Evolutionary conservation across 1,139 yeast genomes (phyloP).

Genomic region (Sugiyamaella neomexicana): DNA sequence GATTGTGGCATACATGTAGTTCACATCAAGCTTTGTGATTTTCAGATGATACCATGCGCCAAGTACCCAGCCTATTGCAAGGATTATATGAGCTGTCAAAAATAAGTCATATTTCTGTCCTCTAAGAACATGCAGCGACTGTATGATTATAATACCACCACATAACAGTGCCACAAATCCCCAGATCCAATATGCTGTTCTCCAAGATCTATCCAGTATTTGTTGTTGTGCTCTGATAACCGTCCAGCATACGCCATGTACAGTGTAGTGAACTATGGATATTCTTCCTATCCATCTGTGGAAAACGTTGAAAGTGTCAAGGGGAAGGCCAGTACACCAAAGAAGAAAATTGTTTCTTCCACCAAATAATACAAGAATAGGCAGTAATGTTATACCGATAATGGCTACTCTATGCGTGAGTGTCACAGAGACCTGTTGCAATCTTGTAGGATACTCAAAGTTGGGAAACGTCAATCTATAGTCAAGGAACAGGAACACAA

Average conservation of each 20-base stretch:
- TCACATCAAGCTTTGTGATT: slow-evolving; percentile 12
- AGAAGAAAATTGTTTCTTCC: slow-evolving; percentile 69
- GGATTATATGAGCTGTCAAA: slow-evolving; percentile 54
- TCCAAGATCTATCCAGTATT: slow-evolving; percentile 22
- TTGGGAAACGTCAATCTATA: slow-evolving; percentile 45
- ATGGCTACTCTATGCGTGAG: slow-evolving; percentile 64
- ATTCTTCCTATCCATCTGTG: slow-evolving; percentile 70
- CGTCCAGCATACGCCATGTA: slow-evolving; percentile 37
- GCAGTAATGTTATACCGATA: slow-evolving; percentile 50
- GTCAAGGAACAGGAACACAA: slow-evolving; percentile 43
- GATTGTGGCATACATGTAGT: slow-evolving; percentile 36
- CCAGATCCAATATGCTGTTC: slow-evolving; percentile 45
- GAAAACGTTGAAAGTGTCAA: slow-evolving; percentile 57
- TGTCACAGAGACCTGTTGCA: slow-evolving; percentile 50
- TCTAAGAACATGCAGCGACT: slow-evolving; percentile 54
- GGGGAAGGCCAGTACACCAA: slow-evolving; percentile 65
- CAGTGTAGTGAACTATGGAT: slow-evolving; percentile 47
- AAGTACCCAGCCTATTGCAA: slow-evolving; percentile 57
- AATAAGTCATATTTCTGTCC: slow-evolving; percentile 63
- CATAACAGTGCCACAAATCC: slow-evolving; percentile 55
- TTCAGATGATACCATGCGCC: slow-evolving; percentile 62
- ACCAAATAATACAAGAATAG: slow-evolving; percentile 56
- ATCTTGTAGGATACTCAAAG: slow-evolving; percentile 39
- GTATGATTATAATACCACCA: slow-evolving; percentile 47
- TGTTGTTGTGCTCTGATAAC: slow-evolving; percentile 17